phyloP scores from a whole-genome alignment of 371 early-diverging fungal species.

The Sporodiniella umbellata region DNA sequence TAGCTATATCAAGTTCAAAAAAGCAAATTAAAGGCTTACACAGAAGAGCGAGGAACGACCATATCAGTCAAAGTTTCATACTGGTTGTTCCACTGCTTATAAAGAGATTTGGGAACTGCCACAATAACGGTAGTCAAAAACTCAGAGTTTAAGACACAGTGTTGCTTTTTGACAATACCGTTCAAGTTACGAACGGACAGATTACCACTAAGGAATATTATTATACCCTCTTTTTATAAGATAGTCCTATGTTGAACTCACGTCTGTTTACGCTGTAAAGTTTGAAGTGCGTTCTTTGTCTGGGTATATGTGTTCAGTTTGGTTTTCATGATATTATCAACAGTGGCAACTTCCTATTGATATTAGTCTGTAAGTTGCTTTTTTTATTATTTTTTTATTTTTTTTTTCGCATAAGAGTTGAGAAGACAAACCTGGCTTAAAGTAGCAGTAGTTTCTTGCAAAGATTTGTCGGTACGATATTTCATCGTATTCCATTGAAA shows the following conservation, averaged over 20 bases:
- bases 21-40: too few species aligned
- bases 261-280: constrained; percentile 80
- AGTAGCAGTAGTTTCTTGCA: constrained; percentile 79
- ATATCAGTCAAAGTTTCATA: constrained; percentile 90
- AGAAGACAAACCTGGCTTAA: constrained; percentile 48
- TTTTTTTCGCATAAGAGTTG: too few species aligned
- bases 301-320: constrained; percentile 83
- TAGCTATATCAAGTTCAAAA: too few species aligned
- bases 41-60: constrained; percentile 94
- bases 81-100: constrained; percentile 77
- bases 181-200: constrained; percentile 82
- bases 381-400: too few species aligned
- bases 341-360: constrained; percentile 80
- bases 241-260: constrained; percentile 34
- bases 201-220: constrained; percentile 94
- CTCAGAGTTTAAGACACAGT: constrained; percentile 90
- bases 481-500: constrained; percentile 97
- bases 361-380: too few species aligned
- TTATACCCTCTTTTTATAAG: too few species aligned
- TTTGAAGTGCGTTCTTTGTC: constrained; percentile 73
- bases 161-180: constrained; percentile 87
- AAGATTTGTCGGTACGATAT: constrained; percentile 89
- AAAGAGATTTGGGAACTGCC: constrained; percentile 85
- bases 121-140: constrained; percentile 88
- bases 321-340: constrained; percentile 84